Evolutionary conservation across 2,329 filamentous ascomycete genomes (phyloP).

Genomic region (Claviceps pusilla): DNA sequence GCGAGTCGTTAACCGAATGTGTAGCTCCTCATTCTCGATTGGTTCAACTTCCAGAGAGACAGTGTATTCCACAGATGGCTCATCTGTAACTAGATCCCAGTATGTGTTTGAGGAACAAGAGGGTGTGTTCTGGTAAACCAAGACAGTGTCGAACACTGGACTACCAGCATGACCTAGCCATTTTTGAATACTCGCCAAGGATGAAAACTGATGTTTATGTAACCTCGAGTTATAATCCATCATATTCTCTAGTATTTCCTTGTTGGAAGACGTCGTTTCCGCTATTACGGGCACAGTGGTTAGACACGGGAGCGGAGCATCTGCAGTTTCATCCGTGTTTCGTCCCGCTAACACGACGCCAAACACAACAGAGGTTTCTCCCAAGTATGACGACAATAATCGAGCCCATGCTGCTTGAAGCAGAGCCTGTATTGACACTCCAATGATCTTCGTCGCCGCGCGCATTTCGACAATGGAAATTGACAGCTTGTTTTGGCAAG

Average conservation of each 20-base stretch:
- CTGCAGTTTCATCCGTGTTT: slow-evolving; percentile 41
- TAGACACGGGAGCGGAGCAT: slow-evolving; percentile 61
- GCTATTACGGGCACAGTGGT: slow-evolving; percentile 62
- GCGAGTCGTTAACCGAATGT: slow-evolving; percentile 52
- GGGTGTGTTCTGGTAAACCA: slow-evolving; percentile 60
- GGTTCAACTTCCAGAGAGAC: slow-evolving; percentile 70
- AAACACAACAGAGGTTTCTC: slow-evolving; percentile 60
- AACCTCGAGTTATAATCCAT: slow-evolving; percentile 50
- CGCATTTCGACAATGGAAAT: slow-evolving; percentile 35
- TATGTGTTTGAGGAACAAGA: slow-evolving; percentile 15
- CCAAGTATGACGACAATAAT: slow-evolving; percentile 60
- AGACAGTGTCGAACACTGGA: slow-evolving; percentile 66
- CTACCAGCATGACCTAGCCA: slow-evolving; percentile 51
- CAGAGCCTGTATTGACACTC: slow-evolving; percentile 61
- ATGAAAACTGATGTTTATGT: slow-evolving; percentile 55
- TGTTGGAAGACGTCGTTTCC: slow-evolving; percentile 37
- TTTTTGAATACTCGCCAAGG: slow-evolving; percentile 57
- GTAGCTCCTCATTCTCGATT: slow-evolving; percentile 27
- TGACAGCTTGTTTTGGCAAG: slow-evolving; percentile 21
- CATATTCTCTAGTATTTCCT: slow-evolving; percentile 43
- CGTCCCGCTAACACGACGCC: slow-evolving; percentile 70
- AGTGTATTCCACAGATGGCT: slow-evolving; percentile 59
- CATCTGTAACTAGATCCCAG: slow-evolving; percentile 51
- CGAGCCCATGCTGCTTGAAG: slow-evolving; percentile 67
- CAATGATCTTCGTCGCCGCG: slow-evolving; percentile 35